Evolutionary conservation across 192 early-diverging fungal species (phyloP).

Genomic region (Gryganskiella cystojenkinii): DNA sequence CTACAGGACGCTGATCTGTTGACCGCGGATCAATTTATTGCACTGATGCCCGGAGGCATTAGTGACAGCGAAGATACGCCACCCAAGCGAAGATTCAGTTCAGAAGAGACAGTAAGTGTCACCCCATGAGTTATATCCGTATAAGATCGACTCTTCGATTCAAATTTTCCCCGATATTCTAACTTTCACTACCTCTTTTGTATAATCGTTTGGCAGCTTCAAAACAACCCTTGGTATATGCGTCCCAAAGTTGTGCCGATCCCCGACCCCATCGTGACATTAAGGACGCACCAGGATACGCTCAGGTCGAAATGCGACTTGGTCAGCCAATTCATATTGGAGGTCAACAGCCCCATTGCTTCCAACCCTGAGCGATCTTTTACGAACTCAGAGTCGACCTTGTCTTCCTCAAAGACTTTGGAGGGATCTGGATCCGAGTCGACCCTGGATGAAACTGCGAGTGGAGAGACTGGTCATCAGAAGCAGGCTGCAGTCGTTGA

Average conservation of each 20-base stretch:
- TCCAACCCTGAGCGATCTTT: too few species aligned
- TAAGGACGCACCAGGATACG: background rate
- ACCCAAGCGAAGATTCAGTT: constrained; percentile 39
- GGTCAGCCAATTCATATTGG: constrained; percentile 11
- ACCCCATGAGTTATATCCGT: background rate
- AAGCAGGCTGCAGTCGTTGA: too few species aligned
- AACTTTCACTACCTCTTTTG: background rate
- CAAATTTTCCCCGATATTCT: background rate
- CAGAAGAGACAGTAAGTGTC: constrained; percentile 34
- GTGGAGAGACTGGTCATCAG: too few species aligned
- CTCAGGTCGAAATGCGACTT: constrained; percentile 25
- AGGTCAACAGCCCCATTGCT: background rate
- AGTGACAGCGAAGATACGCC: constrained; percentile 15
- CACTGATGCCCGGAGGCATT: constrained; percentile 18
- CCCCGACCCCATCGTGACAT: constrained; percentile 18
- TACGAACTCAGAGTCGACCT: too few species aligned
- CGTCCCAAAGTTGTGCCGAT: background rate
- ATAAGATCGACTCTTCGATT: background rate
- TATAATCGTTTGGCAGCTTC: background rate
- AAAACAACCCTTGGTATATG: constrained; percentile 11
- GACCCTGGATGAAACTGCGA: too few species aligned
- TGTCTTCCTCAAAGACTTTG: too few species aligned
- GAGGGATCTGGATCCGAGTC: too few species aligned
- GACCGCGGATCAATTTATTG: constrained; percentile 49
- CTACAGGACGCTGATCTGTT: constrained; percentile 46